Evolutionary conservation across 805 yeast species (phyloP).

Genomic region (Zygosaccharomyces kombuchaensis): DNA sequence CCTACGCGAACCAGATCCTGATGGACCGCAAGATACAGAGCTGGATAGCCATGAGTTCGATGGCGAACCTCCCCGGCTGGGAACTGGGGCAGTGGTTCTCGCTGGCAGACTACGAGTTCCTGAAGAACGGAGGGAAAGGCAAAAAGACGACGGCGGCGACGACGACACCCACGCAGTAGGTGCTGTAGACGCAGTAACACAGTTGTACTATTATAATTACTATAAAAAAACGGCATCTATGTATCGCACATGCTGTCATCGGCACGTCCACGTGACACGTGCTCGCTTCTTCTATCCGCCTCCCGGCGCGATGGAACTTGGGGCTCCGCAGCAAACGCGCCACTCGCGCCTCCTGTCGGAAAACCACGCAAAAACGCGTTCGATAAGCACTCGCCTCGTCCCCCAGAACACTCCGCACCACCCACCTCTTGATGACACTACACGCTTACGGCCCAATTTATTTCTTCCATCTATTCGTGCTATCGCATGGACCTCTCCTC

Average conservation of each 20-base stretch:
- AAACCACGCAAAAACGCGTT: conserved; percentile 5
- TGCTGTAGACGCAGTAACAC: background rate
- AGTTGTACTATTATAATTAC: background rate
- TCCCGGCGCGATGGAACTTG: background rate
- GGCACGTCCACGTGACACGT: background rate
- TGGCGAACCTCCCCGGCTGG: conserved; percentile 31
- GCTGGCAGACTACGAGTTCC: conserved; percentile 19
- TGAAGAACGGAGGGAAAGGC: conserved; percentile 4
- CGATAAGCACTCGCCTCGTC: background rate
- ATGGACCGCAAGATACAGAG: conserved; percentile 70
- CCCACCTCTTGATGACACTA: background rate
- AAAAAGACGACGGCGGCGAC: background rate
- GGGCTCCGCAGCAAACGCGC: background rate
- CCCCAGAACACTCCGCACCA: background rate
- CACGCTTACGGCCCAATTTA: background rate
- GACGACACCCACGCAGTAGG: too few relatives aligned
- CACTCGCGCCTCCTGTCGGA: background rate
- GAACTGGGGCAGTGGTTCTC: conserved; percentile 31
- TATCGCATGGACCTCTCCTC: background rate
- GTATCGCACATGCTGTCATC: background rate
- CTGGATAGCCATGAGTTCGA: conserved; percentile 71
- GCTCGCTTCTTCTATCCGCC: background rate
- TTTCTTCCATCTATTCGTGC: background rate
- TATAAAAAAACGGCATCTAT: background rate
- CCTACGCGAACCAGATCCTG: conserved; percentile 76